Conservation (phyloP, 1,284 basidiomycete species). For the Trichosporon sp. region DNA sequence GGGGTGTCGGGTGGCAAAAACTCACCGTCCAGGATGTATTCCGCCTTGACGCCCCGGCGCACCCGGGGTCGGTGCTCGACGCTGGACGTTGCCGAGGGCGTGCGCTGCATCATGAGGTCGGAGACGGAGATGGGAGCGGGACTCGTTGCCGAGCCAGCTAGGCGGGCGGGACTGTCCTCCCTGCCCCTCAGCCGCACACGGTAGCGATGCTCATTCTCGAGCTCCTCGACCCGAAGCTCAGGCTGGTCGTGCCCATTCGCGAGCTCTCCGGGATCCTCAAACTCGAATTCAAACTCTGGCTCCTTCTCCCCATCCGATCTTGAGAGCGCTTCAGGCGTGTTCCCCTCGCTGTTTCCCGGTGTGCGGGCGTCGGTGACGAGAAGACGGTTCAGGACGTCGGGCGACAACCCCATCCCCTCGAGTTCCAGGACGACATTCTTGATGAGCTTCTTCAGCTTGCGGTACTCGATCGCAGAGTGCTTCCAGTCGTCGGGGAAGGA, state of each 20-base stretch:
- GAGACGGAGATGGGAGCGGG: constrained; percentile 8
- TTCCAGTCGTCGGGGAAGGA: constrained; percentile 57
- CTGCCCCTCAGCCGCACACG: constrained; percentile 35
- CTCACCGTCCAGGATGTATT: constrained; percentile 55
- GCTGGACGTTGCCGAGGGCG: not conserved
- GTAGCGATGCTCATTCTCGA: constrained; percentile 33
- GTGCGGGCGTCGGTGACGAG: constrained; percentile 52
- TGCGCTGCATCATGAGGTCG: constrained; percentile 15
- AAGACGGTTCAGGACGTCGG: constrained; percentile 62
- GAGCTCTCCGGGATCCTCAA: constrained; percentile 44
- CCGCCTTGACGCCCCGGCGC: constrained; percentile 46
- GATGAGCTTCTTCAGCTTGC: constrained; percentile 89
- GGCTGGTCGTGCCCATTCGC: constrained; percentile 25
- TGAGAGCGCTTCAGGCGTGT: not conserved
- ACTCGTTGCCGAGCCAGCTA: not conserved
- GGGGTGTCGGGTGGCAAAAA: not conserved
- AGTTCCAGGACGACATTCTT: constrained; percentile 83
- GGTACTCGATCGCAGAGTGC: constrained; percentile 77
- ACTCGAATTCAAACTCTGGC: constrained; percentile 52
- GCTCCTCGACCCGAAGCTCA: constrained; percentile 33
- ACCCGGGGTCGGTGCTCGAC: not conserved
- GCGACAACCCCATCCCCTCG: constrained; percentile 72
- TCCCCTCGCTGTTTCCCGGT: constrained; percentile 12
- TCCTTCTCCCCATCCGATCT: constrained; percentile 3
- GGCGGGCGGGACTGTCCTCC: not conserved